Evolutionary conservation across 192 early-diverging fungal species (phyloP).

Genomic region (Backusella australiensis): DNA sequence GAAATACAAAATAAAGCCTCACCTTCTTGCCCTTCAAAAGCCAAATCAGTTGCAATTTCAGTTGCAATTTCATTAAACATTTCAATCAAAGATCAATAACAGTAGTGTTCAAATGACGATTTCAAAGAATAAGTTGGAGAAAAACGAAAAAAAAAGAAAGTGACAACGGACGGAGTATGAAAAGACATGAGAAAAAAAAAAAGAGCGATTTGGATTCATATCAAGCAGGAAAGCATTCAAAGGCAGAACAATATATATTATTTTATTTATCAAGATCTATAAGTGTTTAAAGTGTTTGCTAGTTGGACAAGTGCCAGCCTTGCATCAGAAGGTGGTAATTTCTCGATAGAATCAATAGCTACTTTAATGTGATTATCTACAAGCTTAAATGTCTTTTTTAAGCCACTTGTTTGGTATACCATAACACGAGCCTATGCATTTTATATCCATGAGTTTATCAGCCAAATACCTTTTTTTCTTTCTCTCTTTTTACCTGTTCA

Average conservation of each 20-base stretch:
- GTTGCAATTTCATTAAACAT: neutral
- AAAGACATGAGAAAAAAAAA: too few species aligned
- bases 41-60: neutral
- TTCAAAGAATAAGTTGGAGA: too few species aligned
- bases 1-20: neutral
- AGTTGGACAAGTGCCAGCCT: constrained; percentile 74
- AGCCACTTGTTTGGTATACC: constrained; percentile 77
- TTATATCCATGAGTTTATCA: neutral
- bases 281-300: constrained; percentile 74
- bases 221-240: too few species aligned
- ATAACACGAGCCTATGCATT: constrained; percentile 64
- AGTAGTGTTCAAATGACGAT: neutral
- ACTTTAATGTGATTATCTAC: constrained; percentile 74
- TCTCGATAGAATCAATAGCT: constrained; percentile 66
- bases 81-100: neutral
- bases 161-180: too few species aligned
- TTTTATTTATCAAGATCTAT: constrained; percentile 4
- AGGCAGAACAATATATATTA: too few species aligned
- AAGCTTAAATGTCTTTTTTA: constrained; percentile 71
- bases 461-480: neutral
- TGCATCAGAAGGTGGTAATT: constrained; percentile 75
- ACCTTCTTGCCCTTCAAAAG: neutral
- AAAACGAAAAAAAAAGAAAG: neutral
- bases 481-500: constrained; percentile 45
- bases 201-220: too few species aligned